These are phyloP conservation scores for Cylindricascospora bacillispora DNA, from an alignment of 1,139 yeast genomes.

Conservation along the genomic window DNA sequence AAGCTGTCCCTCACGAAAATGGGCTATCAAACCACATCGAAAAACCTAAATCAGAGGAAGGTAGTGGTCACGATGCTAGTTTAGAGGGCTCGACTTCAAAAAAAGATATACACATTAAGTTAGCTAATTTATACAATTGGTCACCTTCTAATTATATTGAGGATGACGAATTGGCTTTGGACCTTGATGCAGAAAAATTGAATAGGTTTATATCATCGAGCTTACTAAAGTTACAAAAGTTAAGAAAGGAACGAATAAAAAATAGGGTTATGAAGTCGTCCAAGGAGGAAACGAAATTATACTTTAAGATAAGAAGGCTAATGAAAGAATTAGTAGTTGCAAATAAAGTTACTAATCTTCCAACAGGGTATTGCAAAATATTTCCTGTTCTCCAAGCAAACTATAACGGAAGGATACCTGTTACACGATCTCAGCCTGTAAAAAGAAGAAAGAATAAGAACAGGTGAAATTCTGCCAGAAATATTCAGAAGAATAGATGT, in stretches of 20 bases:
- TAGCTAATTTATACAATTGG: slow-evolving; percentile 42
- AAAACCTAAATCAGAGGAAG: slow-evolving; percentile 9
- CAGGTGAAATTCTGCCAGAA: no score
- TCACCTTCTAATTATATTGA: slow-evolving; percentile 38
- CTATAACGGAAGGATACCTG: slow-evolving; percentile 73
- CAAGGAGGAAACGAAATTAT: slow-evolving; percentile 36
- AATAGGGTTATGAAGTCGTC: slow-evolving; percentile 30
- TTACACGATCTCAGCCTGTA: slow-evolving; percentile 29
- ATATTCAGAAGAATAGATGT: no score
- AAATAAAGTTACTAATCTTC: slow-evolving; percentile 16
- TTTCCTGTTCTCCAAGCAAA: slow-evolving; percentile 65
- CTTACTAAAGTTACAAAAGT: slow-evolving; percentile 44
- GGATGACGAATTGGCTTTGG: slow-evolving; percentile 41
- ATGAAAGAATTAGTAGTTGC: slow-evolving; percentile 33
- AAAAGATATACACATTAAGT: slow-evolving; percentile 32
- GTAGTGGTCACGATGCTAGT: slow-evolving; percentile 13
- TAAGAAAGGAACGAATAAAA: slow-evolving; percentile 48
- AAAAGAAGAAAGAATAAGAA: slow-evolving; percentile 26
- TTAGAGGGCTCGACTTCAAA: slow-evolving; percentile 7
- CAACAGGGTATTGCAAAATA: slow-evolving; percentile 20
- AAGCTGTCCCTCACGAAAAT: neutral
- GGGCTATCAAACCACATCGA: slow-evolving; percentile 4
- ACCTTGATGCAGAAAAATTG: slow-evolving; percentile 34
- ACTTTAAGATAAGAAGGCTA: slow-evolving; percentile 38
- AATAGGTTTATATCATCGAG: slow-evolving; percentile 45